Evolutionary conservation across 331 rosid genomes (phyloP).

Genomic region (Malus hybrid): DNA sequence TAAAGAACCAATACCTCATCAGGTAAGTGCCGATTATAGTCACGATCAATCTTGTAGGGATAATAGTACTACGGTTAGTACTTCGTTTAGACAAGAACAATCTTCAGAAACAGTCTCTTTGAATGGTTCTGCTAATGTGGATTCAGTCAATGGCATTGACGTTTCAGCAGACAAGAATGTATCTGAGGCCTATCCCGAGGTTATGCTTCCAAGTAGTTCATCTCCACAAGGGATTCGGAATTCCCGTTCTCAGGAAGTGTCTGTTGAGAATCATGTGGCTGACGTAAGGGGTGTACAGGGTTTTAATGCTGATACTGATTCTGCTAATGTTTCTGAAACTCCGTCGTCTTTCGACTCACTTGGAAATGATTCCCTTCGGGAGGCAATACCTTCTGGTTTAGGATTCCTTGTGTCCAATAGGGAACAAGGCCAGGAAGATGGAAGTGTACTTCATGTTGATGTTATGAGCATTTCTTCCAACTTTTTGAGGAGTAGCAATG

Average conservation of each 20-base stretch:
- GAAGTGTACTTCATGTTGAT: constrained; percentile 65
- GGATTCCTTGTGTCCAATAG: constrained; percentile 67
- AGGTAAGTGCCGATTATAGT: constrained; percentile 60
- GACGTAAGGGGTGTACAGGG: constrained; percentile 19
- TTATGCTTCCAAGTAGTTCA: constrained; percentile 41
- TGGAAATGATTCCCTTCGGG: constrained; percentile 50
- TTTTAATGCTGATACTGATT: constrained; percentile 26
- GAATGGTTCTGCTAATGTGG: constrained; percentile 64
- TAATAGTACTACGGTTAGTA: constrained; percentile 59
- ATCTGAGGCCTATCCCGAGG: constrained; percentile 38
- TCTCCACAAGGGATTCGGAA: constrained; percentile 39
- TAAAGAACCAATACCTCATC: constrained; percentile 62
- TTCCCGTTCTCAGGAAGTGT: constrained; percentile 24
- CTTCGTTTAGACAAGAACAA: constrained; percentile 58
- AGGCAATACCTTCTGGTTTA: constrained; percentile 55
- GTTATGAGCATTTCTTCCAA: constrained; percentile 79
- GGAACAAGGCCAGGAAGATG: constrained; percentile 55
- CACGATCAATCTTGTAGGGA: constrained; percentile 56
- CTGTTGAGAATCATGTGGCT: constrained; percentile 36
- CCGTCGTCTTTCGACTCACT: constrained; percentile 34
- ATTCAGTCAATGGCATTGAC: constrained; percentile 48
- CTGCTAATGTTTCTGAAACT: constrained; percentile 39
- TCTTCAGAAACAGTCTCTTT: constrained; percentile 67
- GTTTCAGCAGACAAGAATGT: constrained; percentile 43
- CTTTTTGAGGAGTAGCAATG: constrained; percentile 44